phyloP scores from a whole-genome alignment of 768 basidiomycete species.

The Suillus decipiens region DNA sequence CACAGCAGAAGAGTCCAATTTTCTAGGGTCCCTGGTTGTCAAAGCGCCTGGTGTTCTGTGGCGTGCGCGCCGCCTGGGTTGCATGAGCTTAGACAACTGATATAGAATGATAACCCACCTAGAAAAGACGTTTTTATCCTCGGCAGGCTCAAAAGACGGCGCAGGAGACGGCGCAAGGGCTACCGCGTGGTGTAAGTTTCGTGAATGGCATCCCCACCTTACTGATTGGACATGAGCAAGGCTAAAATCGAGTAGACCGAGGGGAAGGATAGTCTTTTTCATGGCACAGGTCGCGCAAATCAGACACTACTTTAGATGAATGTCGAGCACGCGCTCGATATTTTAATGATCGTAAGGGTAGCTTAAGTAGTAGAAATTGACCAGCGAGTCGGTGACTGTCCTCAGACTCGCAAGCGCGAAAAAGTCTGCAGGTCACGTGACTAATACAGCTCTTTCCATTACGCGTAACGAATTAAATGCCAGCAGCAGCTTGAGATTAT shows the following conservation, averaged over 20 bases:
- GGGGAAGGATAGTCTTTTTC: constrained; percentile 3
- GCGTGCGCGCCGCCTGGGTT: constrained; percentile 6
- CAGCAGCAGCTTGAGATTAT: too few relatives aligned
- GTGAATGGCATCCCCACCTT: constrained; percentile 13
- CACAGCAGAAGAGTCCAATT: neutral
- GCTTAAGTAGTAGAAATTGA: neutral
- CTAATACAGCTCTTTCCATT: too few relatives aligned
- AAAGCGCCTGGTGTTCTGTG: neutral
- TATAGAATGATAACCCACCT: neutral
- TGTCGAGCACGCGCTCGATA: neutral
- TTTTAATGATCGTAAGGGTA: neutral
- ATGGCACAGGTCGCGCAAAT: neutral
- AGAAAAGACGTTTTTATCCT: neutral
- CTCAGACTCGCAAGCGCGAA: neutral
- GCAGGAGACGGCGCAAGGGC: constrained; percentile 11
- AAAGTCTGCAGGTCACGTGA: neutral
- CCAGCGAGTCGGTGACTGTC: neutral
- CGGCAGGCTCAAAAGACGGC: neutral
- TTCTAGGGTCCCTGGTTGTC: neutral
- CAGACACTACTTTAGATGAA: neutral
- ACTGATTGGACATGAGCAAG: constrained; percentile 6
- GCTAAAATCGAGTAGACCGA: constrained; percentile 13
- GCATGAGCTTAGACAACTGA: neutral
- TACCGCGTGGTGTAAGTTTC: constrained; percentile 25
- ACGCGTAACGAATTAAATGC: too few relatives aligned